Base-by-base conservation (phyloP, 2,329 filamentous ascomycete species). In the Colletotrichum trifolii region DNA sequence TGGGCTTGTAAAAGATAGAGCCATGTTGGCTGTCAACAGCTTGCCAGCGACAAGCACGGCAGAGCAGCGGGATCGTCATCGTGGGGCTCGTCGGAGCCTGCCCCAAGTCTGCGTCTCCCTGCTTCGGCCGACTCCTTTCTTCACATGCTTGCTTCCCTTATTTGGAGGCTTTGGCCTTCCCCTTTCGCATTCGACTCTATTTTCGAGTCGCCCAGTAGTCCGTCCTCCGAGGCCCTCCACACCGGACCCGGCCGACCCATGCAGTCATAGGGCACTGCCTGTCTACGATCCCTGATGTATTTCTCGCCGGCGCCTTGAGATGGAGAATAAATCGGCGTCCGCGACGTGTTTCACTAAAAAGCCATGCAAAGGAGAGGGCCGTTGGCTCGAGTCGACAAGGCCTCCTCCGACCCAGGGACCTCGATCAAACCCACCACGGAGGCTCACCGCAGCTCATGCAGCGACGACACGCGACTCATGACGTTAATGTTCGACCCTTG, bases 401-500 rank as follows among this genome's bases (percentile, higher is more conserved):
- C 38, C 11, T 13, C 35, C 40, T 45, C 10, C 34, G 25, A 33
- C 17, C 33, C 55, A 42, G 43, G 55, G 56, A 35, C 46, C 38
- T 46, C 48, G 48, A 34, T 36, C 33, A 53, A 50, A 60, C 53
- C 47, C 56, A 52, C 56, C 45, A 34, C 62, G 46, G 34, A 12
- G 39, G 50, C 38, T 35, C 45, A 17, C 43, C 9, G n/a, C 11
- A 50, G 17, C 39, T 35, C 52, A 36, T 33, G 45, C 38, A 46
- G 34, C 52, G 42, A 35, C 52, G 46, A 40, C 57, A 60, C 62
- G 50, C 62, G 62, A 65, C 36, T 65, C 62, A 61, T 56, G 62
- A 55, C 50, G 57, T 55, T 52, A 39, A 45, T 39, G 17, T 33
- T 46, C 12, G 38, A 36, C 34, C 45, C 57, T 48, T 25, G 15